phyloP scores from a whole-genome alignment of 768 basidiomycete species.

The Chiua virens region DNA sequence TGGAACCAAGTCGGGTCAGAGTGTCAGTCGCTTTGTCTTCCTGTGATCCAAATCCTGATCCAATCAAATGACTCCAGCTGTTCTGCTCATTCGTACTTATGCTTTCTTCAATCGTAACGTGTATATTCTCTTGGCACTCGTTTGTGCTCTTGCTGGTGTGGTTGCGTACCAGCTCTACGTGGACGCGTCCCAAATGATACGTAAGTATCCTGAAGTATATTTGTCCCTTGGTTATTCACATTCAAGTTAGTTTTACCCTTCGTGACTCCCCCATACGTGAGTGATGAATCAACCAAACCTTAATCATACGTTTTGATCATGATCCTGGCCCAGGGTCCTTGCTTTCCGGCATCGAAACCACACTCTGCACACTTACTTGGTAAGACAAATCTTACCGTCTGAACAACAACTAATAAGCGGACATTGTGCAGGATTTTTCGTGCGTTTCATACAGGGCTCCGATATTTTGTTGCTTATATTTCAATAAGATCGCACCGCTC shows the following conservation, averaged over 20 bases:
- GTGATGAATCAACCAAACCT: conserved; percentile 16
- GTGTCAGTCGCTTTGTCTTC: conserved; percentile 41
- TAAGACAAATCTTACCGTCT: conserved; percentile 31
- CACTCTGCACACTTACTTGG: conserved; percentile 82
- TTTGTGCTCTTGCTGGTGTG: conserved; percentile 68
- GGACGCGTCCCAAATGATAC: conserved; percentile 72
- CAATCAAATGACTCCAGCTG: conserved; percentile 42
- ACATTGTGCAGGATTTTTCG: conserved; percentile 50
- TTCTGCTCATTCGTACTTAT: conserved; percentile 81
- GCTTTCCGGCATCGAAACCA: conserved; percentile 79
- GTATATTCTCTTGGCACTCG: conserved; percentile 61
- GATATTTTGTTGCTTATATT: conserved; percentile 3
- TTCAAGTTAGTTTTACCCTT: conserved; percentile 57
- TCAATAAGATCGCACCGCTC: conserved; percentile 71
- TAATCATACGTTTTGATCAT: not conserved
- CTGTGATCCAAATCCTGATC: not conserved
- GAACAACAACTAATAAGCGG: conserved; percentile 5
- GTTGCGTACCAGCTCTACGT: conserved; percentile 83
- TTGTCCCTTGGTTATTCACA: conserved; percentile 8
- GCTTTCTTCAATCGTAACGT: conserved; percentile 82
- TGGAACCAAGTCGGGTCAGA: conserved; percentile 88
- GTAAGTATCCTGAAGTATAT: conserved; percentile 40
- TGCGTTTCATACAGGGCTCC: conserved; percentile 33
- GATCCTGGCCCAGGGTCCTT: conserved; percentile 57
- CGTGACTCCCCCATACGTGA: conserved; percentile 59